phyloP scores from a whole-genome alignment of 2,329 filamentous ascomycete species.

The Colletotrichum sublineola region DNA sequence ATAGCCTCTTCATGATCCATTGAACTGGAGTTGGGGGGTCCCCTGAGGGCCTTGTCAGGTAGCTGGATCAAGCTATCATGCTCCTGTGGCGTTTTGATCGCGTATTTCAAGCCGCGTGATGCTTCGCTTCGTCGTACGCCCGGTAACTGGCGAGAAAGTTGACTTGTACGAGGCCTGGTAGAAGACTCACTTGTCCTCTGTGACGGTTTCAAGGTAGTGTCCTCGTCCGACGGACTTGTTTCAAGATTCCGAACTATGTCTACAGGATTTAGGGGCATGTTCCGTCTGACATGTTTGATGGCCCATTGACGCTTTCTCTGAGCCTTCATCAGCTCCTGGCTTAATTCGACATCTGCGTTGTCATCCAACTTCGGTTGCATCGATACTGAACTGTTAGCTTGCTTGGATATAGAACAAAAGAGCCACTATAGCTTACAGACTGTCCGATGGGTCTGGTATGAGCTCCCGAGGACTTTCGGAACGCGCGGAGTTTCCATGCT shows the following conservation, averaged over 20 bases:
- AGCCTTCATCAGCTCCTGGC: slow-evolving; percentile 25
- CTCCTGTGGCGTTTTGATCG: not conserved
- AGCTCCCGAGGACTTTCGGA: slow-evolving; percentile 7
- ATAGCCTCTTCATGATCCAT: not conserved
- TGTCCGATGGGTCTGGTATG: slow-evolving; percentile 22
- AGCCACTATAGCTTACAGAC: slow-evolving; percentile 11
- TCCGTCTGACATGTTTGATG: slow-evolving; percentile 11
- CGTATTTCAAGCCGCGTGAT: not conserved
- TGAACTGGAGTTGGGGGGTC: not conserved
- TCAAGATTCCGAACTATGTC: not conserved
- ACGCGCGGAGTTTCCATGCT: not conserved
- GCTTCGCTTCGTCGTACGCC: not conserved
- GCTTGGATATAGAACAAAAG: no score
- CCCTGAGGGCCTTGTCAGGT: not conserved
- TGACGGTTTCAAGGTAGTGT: no score
- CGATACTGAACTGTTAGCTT: slow-evolving; percentile 27
- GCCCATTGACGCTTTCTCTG: slow-evolving; percentile 8
- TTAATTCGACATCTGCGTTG: slow-evolving; percentile 37
- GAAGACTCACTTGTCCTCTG: not conserved
- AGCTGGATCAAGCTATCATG: not conserved
- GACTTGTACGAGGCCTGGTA: not conserved
- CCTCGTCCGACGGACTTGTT: not conserved
- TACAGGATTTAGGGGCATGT: not conserved
- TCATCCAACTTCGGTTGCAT: slow-evolving; percentile 29
- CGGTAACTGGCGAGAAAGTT: not conserved